Base-by-base conservation (phyloP, 176 grass and related monocot species). In the Alloteropsis semialata region DNA sequence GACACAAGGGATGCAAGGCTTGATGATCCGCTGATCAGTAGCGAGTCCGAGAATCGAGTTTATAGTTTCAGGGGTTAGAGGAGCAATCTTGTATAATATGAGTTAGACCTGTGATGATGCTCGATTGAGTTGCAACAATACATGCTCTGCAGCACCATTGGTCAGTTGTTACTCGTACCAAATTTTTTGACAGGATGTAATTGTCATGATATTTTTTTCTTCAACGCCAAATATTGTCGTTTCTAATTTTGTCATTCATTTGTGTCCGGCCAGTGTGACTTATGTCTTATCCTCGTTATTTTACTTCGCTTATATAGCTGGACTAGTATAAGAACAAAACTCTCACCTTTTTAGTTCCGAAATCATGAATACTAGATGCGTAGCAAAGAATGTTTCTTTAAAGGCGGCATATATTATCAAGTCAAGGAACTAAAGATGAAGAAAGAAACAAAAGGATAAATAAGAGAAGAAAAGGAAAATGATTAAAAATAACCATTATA, bases 1-100 rank as follows among this genome's bases (percentile, higher is more conserved):
- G n/a, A 34, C 76, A 25, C 93, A 96, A 46, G 82, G 80, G 53
- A 82, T 82, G 81, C 91, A 92, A 90, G 93, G 93, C 51, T 55
- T 88, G 43, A 46, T 49, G 49, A 91, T 89, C 55, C 91, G 83
- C 30, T 93, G 79, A 92, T 80, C 42, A 15, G 6, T 64, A n/a
- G 10, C 3, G 3, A 3, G 16, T 4, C 7, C 3, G 56, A 7
- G 16, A 28, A 81, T 63, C 37, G 72, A 78, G 29, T 55, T 57
- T 76, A 76, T 63, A 85, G 71, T 5, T n/a, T 70, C 28, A 53
- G 66, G 72, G 70, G 78, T 55, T 82, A 72, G 82, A 57, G 12
- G 78, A 32, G 27, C 19, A 82, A 43, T 69, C 32, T 30, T 56
- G 48, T 84, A 62, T 80, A 76, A 81, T 85, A n/a, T n/a, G 53